Percentiles rank a stretch among this genome's conserved stretches.
Evolutionary conservation across 2,329 filamentous ascomycete species (phyloP).

Genomic region (Coniochaeta sp.): DNA sequence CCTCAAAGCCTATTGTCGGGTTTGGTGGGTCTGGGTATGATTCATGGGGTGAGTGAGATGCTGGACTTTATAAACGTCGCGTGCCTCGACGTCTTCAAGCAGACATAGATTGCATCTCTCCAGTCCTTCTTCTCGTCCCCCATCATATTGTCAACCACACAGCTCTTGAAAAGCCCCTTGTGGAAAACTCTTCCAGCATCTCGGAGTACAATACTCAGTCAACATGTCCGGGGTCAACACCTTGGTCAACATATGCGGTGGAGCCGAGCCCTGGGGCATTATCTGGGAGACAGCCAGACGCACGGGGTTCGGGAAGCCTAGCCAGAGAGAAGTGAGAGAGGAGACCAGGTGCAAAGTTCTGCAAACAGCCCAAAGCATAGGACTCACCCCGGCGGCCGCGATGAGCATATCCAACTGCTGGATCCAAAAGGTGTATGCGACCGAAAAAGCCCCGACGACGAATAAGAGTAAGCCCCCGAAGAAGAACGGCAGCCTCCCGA

Average conservation of each 20-base stretch:
- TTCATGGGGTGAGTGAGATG: too few relatives aligned
- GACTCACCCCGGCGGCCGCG: neutral
- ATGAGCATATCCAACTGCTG: neutral
- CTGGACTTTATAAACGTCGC: too few relatives aligned
- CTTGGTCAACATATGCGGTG: neutral
- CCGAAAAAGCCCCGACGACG: neutral
- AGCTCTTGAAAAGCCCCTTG: neutral
- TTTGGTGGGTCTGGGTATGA: too few relatives aligned
- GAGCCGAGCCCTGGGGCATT: neutral
- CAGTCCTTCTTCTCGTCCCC: too few relatives aligned
- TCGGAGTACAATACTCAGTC: neutral
- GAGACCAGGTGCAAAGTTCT: neutral
- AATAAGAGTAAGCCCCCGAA: neutral
- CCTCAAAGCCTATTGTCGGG: neutral
- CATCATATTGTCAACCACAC: neutral
- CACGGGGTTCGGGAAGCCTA: neutral
- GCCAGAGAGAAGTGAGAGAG: neutral
- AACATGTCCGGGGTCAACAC: neutral
- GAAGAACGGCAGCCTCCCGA: neutral
- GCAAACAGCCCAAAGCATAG: neutral
- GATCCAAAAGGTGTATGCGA: neutral
- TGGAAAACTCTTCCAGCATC: neutral
- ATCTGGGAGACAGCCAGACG: neutral
- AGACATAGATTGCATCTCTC: neutral
- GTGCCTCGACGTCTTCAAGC: neutral